Conservation (phyloP, 208 protist species). For the Trypanosoma platydactyli region DNA sequence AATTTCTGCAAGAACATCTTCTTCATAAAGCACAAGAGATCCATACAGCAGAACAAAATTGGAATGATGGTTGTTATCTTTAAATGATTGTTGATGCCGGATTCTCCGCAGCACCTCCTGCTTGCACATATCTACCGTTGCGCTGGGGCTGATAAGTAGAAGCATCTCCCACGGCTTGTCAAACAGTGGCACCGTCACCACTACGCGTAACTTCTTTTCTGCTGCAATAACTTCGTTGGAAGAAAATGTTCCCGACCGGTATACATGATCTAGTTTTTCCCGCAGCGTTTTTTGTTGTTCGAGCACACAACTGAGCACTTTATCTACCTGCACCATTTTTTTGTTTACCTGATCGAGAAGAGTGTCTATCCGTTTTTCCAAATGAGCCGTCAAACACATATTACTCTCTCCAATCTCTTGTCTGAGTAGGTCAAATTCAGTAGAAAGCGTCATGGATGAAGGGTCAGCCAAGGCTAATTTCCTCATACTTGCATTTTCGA, state of each 20-base stretch:
- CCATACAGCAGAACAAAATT: constrained; percentile 14
- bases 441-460: neutral
- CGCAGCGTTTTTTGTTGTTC: constrained; percentile 4
- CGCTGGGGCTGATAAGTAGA: constrained; percentile 19
- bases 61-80: constrained; percentile 6
- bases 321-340: neutral
- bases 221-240: neutral
- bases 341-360: constrained; percentile 5
- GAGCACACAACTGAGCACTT: neutral
- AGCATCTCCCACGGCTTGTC: constrained; percentile 8
- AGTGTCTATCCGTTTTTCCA: neutral
- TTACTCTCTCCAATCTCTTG: neutral
- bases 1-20: constrained; percentile 24
- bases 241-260: neutral
- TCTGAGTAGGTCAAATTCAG: neutral
- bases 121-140: constrained; percentile 27
- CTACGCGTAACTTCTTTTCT: constrained; percentile 17
- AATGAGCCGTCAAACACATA: neutral
- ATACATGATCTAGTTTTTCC: neutral
- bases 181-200: constrained; percentile 5
- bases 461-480: neutral
- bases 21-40: constrained; percentile 13
- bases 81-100: constrained; percentile 18
- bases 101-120: constrained; percentile 22
- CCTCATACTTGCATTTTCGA: neutral